phyloP scores from a whole-genome alignment of 164 flowering plant genomes.

The Vitis rotundifolia region DNA sequence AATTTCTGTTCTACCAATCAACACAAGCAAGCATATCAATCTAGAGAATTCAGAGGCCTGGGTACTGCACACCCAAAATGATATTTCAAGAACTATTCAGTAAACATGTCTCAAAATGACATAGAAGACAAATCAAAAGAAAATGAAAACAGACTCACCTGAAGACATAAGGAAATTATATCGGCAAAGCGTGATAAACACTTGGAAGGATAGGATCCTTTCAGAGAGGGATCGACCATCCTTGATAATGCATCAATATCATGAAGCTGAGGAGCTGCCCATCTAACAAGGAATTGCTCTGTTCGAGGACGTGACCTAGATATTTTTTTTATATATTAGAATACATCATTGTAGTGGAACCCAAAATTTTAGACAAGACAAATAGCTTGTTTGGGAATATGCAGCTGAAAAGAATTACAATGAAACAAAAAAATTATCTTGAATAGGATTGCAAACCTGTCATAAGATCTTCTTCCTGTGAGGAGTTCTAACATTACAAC shows the following conservation, averaged over 20 bases:
- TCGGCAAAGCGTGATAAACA: slow-evolving; percentile 77
- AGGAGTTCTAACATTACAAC: slow-evolving; percentile 85
- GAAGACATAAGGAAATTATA: slow-evolving; percentile 63
- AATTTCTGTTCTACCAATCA: not conserved
- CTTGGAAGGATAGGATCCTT: slow-evolving; percentile 55
- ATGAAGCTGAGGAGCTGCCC: slow-evolving; percentile 73
- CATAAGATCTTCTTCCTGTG: slow-evolving; percentile 65
- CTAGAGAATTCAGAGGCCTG: not conserved
- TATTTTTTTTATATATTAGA: not conserved
- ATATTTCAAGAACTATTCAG: not conserved
- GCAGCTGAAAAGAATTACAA: not conserved
- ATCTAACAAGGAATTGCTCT: slow-evolving; percentile 60
- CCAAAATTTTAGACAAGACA: not conserved
- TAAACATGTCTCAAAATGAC: not conserved
- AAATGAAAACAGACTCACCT: slow-evolving; percentile 31
- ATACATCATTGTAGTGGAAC: not conserved
- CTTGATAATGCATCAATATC: slow-evolving; percentile 69
- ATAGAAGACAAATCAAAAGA: not conserved
- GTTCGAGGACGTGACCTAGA: slow-evolving; percentile 54
- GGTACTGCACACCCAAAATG: too few species aligned
- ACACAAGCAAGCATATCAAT: not conserved
- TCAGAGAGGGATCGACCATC: slow-evolving; percentile 70
- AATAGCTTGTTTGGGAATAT: not conserved
- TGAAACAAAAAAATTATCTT: not conserved
- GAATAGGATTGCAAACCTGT: slow-evolving; percentile 40